Evolutionary conservation across 495 filamentous ascomycete genomes (phyloP), one percentile per base, ranked within the genome.

Genomic region (Trichocladium uniseriatum): DNA sequence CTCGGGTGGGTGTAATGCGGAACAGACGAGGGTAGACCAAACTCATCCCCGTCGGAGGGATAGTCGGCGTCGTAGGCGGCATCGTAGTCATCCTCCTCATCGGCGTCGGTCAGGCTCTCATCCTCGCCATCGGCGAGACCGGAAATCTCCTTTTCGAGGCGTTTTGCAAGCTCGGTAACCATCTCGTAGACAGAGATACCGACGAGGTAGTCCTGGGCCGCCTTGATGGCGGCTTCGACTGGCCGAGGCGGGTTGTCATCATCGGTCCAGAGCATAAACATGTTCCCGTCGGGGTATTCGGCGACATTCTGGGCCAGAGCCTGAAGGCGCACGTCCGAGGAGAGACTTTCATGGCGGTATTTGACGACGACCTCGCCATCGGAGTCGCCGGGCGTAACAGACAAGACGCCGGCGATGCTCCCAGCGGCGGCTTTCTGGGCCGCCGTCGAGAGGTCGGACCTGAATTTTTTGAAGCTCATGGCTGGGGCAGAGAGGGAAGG

Each of bases 241-340:
- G 20, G 53, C 21, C 27, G 22, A 1, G 54, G 42, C 6, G 58
- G 66, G 49, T 78, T 64, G 0, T 81, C 72, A 3, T 73, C 71
- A 10, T 69, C 71, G 13, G 79, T 72, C 54, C 74, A 87, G 32
- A 84, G 55, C 49, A 80, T 72, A 49, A 78, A 85, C 37, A 63
- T 66, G 55, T 86, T 84, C 22, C 59, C 60, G 18, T 63, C 67
- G 2, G 84, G 86, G 53, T 90, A 90, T 8, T 86, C 80, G 35
- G 69, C 65, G 5, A 80, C 56, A 49, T 87, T 81, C 21, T 53
- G 39, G 19, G 37, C 50, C 5, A 55, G n/a, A 1, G 44, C 51
- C 2, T 50, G 56, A 16, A 71, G 60, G 6, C 36, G 36, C 2
- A 62, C 39, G 19, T 54, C 52, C 4, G 32, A 34, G 1, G 48